A percentile compares a stretch with the other conserved stretches of the same genome.
Evolutionary conservation across 2,329 filamentous ascomycete species (phyloP).

Genomic region (Didymella pomorum): DNA sequence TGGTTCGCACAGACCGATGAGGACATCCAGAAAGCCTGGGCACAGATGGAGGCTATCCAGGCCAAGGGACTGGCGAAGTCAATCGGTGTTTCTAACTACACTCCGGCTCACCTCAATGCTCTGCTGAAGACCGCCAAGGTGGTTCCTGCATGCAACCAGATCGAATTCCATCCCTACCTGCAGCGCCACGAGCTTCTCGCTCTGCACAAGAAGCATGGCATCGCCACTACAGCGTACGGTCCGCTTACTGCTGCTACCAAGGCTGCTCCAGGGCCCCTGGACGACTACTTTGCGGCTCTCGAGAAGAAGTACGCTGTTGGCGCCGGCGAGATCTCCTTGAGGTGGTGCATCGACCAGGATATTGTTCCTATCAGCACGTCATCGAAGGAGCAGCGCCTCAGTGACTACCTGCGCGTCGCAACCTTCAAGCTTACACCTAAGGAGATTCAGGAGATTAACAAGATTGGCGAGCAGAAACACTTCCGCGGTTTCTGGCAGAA

Average conservation of each 20-base stretch:
- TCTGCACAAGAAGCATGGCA: conserved; percentile 60
- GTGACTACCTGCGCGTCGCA: conserved; percentile 63
- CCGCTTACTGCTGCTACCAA: conserved; percentile 62
- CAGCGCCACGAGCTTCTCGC: conserved; percentile 67
- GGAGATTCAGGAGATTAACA: conserved; percentile 60
- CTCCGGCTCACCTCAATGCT: conserved; percentile 62
- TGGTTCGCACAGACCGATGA: conserved; percentile 64
- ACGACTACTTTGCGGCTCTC: conserved; percentile 59
- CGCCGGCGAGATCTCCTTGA: conserved; percentile 64
- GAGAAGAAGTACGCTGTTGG: conserved; percentile 69
- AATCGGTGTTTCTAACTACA: conserved; percentile 69
- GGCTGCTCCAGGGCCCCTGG: conserved; percentile 63
- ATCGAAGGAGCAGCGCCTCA: conserved; percentile 66
- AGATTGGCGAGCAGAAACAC: conserved; percentile 67
- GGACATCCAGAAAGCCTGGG: conserved; percentile 66
- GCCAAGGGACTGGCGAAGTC: conserved; percentile 65
- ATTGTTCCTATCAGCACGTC: conserved; percentile 67
- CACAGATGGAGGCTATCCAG: conserved; percentile 66
- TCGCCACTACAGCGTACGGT: conserved; percentile 58
- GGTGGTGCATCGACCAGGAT: conserved; percentile 70
- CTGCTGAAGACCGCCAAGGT: conserved; percentile 63
- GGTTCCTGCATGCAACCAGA: conserved; percentile 70
- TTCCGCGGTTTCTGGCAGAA: conserved; percentile 67
- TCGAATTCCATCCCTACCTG: conserved; percentile 73
- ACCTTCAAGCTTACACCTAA: conserved; percentile 66